Percentiles rank a stretch among this genome's conserved stretches.
phyloP scores from a whole-genome alignment of 2,329 filamentous ascomycete species.

The Hymenoscyphus linearis region DNA sequence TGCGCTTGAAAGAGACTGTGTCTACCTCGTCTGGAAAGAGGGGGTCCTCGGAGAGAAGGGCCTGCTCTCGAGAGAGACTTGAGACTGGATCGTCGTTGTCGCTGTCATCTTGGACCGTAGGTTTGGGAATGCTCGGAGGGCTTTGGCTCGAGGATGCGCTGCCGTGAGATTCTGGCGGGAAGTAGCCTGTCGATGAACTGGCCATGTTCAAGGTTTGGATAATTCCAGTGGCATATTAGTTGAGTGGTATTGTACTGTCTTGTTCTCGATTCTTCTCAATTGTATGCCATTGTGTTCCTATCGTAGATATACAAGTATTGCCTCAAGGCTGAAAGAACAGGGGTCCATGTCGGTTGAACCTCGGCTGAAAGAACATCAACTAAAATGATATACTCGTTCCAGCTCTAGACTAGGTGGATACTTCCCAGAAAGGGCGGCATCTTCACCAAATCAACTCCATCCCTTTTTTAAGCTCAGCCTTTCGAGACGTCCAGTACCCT shows the following conservation, averaged over 20 bases:
- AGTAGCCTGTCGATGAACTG: conserved; percentile 27
- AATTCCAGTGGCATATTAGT: conserved; percentile 11
- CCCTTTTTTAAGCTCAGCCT: background rate
- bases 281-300: background rate
- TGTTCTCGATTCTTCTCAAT: background rate
- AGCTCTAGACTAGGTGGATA: too few species aligned
- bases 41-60: conserved; percentile 51
- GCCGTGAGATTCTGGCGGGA: conserved; percentile 17
- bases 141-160: conserved; percentile 25
- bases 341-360: background rate
- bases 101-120: conserved; percentile 36
- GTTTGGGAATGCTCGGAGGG: conserved; percentile 16
- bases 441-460: background rate
- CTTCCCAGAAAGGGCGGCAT: background rate
- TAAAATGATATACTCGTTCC: too few species aligned
- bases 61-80: conserved; percentile 27
- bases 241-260: background rate
- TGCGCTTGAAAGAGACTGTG: conserved; percentile 67
- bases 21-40: conserved; percentile 45
- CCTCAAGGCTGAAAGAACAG: background rate
- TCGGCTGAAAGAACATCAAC: background rate
- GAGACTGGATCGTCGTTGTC: conserved; percentile 34
- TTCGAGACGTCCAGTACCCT: background rate
- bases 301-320: background rate
- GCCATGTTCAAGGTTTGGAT: conserved; percentile 29